These are phyloP conservation scores for Trifolium repens DNA, from an alignment of 306 rosid species.

Conservation along the genomic window DNA sequence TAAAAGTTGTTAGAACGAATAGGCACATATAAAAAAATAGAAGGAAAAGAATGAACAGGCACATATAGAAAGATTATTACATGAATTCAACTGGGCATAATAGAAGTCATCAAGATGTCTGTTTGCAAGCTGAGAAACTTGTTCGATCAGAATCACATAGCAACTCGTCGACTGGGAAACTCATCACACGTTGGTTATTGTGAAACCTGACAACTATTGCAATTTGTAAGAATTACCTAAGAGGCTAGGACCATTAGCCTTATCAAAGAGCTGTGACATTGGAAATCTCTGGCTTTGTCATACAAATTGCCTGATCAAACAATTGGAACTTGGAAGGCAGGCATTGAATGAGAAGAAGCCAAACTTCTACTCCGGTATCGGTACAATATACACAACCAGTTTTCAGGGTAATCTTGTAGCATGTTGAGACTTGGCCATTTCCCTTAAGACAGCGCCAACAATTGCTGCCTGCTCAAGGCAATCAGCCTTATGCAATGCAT, in stretches of 20 bases:
- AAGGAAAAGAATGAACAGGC: background rate
- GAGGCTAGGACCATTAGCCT: conserved; percentile 34
- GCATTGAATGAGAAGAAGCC: conserved; percentile 27
- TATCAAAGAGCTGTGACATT: conserved; percentile 35
- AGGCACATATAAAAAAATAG: too few relatives aligned
- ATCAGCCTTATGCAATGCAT: conserved; percentile 87
- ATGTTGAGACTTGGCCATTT: conserved; percentile 89
- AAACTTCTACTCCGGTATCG: conserved; percentile 20
- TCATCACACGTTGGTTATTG: background rate
- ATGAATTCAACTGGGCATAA: background rate
- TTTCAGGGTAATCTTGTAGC: conserved; percentile 72
- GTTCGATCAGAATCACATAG: background rate
- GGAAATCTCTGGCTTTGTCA: conserved; percentile 3
- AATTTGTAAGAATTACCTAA: conserved; percentile 40
- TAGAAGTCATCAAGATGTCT: background rate
- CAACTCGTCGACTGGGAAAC: background rate
- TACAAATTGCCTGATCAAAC: conserved; percentile 12
- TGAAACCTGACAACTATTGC: conserved; percentile 27
- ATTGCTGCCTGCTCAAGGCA: conserved; percentile 94
- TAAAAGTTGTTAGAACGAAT: background rate
- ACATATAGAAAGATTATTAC: background rate
- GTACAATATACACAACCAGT: conserved; percentile 12
- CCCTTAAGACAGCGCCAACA: conserved; percentile 85
- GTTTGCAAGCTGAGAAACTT: background rate
- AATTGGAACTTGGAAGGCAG: conserved; percentile 8